Base-by-base conservation (phyloP, 2,329 filamentous ascomycete species). In the Aspergillus sp. region DNA sequence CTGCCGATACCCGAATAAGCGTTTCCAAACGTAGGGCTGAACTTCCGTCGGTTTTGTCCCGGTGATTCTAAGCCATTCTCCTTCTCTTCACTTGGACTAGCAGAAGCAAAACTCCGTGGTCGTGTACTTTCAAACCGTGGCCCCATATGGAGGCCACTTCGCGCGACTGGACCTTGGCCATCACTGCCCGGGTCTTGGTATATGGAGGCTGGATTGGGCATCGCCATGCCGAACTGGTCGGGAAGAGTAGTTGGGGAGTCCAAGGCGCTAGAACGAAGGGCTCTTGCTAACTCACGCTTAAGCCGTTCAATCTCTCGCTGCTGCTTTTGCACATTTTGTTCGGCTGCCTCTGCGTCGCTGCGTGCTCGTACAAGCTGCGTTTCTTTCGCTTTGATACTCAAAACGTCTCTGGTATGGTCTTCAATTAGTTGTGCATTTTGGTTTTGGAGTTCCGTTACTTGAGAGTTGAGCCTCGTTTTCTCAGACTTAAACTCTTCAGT, bases 321-420 rank as follows among this genome's bases (percentile, higher is more conserved):
- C 53, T 96, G 83, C 56, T 90, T 88, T 60, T 95, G 90, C 52
- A 95, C 92, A 57, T 87, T 89, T 67, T 92, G 88, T 71, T 97
- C 92, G 0, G 93, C 90, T 0, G 90, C 87, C 72, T 98, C 93
- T 32, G 89, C 90, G 68, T 99, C 95, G 63, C 90, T 92, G 54
- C 93, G 85, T 11, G 95, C 93, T 44, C 95, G 88, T 9, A 98
- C 93, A 5, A 99, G 83, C 68, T 99, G 95, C 3, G 95, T 98
- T 74, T 99, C 95, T 76, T 99, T 99, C 13, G 95, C 95, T 74
- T 98, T 98, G 78, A 99, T 96, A 66, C 92, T 95, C 42, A 99
- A 81, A 0, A 97, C 91, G 68, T 99, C 93, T 48, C 93, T 85
- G 0, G 95, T 99, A 73, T 98, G 93, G 68, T 98, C 93, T 75